These are phyloP conservation scores for Ophiostoma piceae DNA, from an alignment of 2,329 filamentous ascomycete species.

Conservation along the genomic window DNA sequence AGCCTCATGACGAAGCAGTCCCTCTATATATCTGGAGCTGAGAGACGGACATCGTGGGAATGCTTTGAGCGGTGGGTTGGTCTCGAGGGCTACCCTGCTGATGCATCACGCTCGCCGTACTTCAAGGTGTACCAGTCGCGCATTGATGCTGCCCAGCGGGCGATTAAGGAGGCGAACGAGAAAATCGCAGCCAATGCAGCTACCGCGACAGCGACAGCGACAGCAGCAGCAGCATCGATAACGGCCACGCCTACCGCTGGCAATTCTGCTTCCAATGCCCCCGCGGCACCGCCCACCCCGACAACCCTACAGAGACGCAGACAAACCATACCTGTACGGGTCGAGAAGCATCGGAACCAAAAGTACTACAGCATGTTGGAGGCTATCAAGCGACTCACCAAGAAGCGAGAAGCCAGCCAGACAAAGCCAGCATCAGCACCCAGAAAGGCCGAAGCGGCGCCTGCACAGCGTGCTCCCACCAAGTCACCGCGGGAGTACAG, in stretches of 20 bases:
- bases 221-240: conserved; percentile 30
- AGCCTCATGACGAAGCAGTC: conserved; percentile 70
- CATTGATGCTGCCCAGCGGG: conserved; percentile 55
- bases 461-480: conserved; percentile 41
- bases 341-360: conserved; percentile 80
- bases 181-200: conserved; percentile 37
- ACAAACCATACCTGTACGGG: conserved; percentile 72
- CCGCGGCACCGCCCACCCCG: conserved; percentile 29
- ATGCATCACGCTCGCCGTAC: conserved; percentile 93
- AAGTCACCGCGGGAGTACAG: conserved; percentile 91
- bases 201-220: conserved; percentile 28
- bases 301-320: conserved; percentile 56
- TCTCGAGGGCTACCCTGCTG: conserved; percentile 80
- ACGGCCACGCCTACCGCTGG: conserved; percentile 22
- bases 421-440: conserved; percentile 88
- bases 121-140: conserved; percentile 68
- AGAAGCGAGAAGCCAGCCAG: conserved; percentile 79
- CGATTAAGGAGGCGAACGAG: conserved; percentile 51
- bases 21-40: conserved; percentile 74
- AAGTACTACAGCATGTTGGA: conserved; percentile 86
- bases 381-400: conserved; percentile 89
- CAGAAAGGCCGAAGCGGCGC: conserved; percentile 66
- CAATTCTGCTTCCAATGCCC: conserved; percentile 29
- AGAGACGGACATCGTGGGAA: conserved; percentile 93
- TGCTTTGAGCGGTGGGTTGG: conserved; percentile 97